Evolutionary conservation across 2,329 filamentous ascomycete species (phyloP).

Genomic region (Botryotinia calthae): DNA sequence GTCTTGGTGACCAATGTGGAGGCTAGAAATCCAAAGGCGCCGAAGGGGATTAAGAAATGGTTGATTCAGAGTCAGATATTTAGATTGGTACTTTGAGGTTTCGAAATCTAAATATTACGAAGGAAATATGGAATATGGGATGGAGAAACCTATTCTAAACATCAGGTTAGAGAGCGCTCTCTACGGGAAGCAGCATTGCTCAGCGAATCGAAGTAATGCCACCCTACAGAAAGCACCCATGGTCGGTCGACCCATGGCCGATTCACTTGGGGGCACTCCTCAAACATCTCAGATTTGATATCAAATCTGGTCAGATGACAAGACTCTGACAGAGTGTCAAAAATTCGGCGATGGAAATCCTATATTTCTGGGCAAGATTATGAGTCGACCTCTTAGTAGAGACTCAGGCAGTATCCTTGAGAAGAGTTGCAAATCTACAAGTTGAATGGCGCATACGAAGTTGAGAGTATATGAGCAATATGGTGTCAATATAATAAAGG

Average conservation of each 20-base stretch:
- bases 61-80: constrained; percentile 73
- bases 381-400: neutral
- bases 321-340: neutral
- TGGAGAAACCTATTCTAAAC: neutral
- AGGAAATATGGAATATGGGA: neutral
- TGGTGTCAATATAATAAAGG: neutral
- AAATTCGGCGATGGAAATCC: neutral
- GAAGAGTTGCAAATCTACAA: neutral
- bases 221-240: neutral
- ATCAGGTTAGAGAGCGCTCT: neutral
- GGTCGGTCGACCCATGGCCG: neutral
- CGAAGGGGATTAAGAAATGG: constrained; percentile 56
- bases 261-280: neutral
- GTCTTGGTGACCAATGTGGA: constrained; percentile 77
- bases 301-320: neutral
- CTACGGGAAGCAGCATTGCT: neutral
- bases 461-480: neutral
- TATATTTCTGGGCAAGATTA: neutral
- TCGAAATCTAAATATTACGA: neutral
- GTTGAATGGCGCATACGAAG: neutral
- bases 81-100: constrained; percentile 43
- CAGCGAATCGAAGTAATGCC: neutral
- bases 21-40: constrained; percentile 51
- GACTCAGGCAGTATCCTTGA: neutral
- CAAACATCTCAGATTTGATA: neutral